Evolutionary conservation across 2,329 filamentous ascomycete genomes (phyloP).

Genomic region (Alternaria angustiovoidea): DNA sequence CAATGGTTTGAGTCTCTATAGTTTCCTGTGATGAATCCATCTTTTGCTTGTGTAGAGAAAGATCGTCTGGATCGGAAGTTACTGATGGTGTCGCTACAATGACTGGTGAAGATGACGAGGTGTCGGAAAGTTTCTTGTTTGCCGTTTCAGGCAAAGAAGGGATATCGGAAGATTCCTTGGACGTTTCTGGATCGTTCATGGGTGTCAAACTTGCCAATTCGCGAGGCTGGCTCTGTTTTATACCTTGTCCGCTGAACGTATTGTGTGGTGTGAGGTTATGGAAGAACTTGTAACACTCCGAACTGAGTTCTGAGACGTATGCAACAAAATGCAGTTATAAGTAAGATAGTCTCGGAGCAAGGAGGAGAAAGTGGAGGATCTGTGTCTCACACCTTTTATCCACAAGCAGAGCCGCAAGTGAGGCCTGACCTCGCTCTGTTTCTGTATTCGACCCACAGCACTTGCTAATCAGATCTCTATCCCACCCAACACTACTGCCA

Average conservation of each 20-base stretch:
- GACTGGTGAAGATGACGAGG: slow-evolving; percentile 34
- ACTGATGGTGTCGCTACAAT: slow-evolving; percentile 36
- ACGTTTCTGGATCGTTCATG: slow-evolving; percentile 33
- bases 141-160: slow-evolving; percentile 14
- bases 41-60: slow-evolving; percentile 20
- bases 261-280: neutral
- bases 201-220: neutral
- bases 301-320: neutral
- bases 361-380: slow-evolving; percentile 4
- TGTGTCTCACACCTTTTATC: slow-evolving; percentile 22
- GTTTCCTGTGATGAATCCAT: slow-evolving; percentile 28
- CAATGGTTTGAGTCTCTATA: slow-evolving; percentile 13
- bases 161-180: slow-evolving; percentile 15
- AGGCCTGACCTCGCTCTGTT: slow-evolving; percentile 8
- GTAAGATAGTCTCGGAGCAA: neutral
- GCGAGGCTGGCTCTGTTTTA: slow-evolving; percentile 2
- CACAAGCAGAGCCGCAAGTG: slow-evolving; percentile 16
- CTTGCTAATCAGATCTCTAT: slow-evolving; percentile 2
- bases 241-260: neutral
- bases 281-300: neutral
- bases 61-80: slow-evolving; percentile 28
- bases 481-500: slow-evolving; percentile 10
- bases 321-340: neutral
- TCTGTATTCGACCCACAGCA: neutral
- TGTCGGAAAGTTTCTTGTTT: slow-evolving; percentile 29